A percentile compares a stretch with the other conserved stretches of the same genome.
Conservation (phyloP, 169 alveolate species). For the Cryptosporidium meleagridis region DNA sequence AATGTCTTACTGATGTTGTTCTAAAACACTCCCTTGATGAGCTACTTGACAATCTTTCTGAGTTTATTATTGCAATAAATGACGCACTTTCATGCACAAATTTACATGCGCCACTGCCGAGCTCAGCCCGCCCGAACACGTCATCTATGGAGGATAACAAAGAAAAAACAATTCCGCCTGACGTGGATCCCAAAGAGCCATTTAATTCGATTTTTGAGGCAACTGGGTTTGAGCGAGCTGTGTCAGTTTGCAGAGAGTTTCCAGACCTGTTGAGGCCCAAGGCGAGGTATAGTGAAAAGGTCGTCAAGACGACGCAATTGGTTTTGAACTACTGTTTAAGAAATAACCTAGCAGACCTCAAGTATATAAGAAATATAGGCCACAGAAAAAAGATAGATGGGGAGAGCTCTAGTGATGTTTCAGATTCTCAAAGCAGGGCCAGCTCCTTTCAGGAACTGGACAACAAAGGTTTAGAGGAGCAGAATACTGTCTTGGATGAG, state of each 20-base stretch:
- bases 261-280: conserved; percentile 48
- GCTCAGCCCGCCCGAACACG: background rate
- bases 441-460: background rate
- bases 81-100: conserved; percentile 8
- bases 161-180: background rate
- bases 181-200: conserved; percentile 64
- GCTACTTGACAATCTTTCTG: conserved; percentile 14
- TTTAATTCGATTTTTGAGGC: conserved; percentile 57
- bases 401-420: background rate
- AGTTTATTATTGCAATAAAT: conserved; percentile 26
- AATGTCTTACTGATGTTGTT: conserved; percentile 4
- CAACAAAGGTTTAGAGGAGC: background rate
- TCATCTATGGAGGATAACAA: background rate
- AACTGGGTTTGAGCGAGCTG: conserved; percentile 38
- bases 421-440: background rate
- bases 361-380: background rate
- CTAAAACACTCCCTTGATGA: conserved; percentile 36
- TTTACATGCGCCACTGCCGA: background rate
- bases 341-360: background rate
- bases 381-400: background rate
- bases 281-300: conserved; percentile 19
- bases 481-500: background rate
- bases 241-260: conserved; percentile 50
- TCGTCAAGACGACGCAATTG: conserved; percentile 15
- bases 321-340: conserved; percentile 40